phyloP scores from a whole-genome alignment of 139 green algal species.

The Volvox reticuliferus region DNA sequence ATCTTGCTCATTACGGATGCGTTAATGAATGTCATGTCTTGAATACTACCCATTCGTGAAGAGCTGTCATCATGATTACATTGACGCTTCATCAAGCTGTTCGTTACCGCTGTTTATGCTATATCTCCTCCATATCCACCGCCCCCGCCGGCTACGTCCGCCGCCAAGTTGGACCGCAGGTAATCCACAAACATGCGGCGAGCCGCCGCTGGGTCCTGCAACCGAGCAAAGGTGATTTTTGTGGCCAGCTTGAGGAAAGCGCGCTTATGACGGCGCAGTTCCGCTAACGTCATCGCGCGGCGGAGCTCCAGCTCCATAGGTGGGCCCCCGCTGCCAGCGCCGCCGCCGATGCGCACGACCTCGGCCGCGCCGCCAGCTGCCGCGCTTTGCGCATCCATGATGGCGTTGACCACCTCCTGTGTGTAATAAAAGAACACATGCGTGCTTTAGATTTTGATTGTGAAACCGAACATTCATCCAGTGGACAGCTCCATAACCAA shows the following conservation, averaged over 20 bases:
- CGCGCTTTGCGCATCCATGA: conserved; percentile 75
- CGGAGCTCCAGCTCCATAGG: conserved; percentile 54
- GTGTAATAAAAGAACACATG: background rate
- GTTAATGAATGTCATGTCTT: no score
- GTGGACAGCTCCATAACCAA: no score
- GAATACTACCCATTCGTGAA: no score
- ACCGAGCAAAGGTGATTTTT: conserved; percentile 69
- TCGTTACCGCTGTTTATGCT: no score
- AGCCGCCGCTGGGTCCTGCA: conserved; percentile 66
- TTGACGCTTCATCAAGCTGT: no score
- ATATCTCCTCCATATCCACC: background rate
- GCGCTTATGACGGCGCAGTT: conserved; percentile 90
- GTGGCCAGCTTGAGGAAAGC: conserved; percentile 89
- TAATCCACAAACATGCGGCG: conserved; percentile 90
- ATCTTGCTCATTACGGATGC: no score
- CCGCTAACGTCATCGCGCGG: conserved; percentile 54
- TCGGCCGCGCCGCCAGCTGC: conserved; percentile 60
- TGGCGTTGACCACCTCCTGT: conserved; percentile 70
- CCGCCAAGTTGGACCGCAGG: conserved; percentile 58
- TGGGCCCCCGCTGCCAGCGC: background rate
- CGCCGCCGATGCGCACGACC: conserved; percentile 59
- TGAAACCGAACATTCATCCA: no score
- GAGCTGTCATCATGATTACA: no score
- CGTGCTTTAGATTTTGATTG: no score
- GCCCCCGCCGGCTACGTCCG: background rate